Evolutionary conservation across 345 rosid species (phyloP).

Genomic region (Theobroma cacao): DNA sequence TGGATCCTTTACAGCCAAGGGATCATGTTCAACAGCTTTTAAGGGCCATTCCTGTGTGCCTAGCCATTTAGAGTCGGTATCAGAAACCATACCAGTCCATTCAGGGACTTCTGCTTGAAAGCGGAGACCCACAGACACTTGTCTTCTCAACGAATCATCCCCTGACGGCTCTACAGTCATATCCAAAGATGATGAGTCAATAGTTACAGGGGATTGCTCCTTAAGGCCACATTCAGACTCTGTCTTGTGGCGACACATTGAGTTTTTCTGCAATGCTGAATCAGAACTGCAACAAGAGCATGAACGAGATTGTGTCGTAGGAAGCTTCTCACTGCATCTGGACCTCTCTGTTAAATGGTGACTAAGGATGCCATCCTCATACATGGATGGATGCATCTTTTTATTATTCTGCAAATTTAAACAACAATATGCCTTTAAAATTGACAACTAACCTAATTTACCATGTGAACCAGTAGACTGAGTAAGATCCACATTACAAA

Average conservation of each 20-base stretch:
- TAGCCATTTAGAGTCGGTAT: constrained; percentile 67
- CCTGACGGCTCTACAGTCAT: constrained; percentile 6
- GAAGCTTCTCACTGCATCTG: constrained; percentile 31
- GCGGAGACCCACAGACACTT: constrained; percentile 43
- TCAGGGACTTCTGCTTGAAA: constrained; percentile 72
- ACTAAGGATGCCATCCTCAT: constrained; percentile 29
- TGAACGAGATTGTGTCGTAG: constrained; percentile 15
- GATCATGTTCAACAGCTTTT: constrained; percentile 12
- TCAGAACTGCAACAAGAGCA: constrained; percentile 36
- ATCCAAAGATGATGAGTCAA: constrained; percentile 14
- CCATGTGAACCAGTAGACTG: not conserved
- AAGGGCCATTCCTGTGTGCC: constrained; percentile 62
- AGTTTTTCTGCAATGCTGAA: constrained; percentile 26
- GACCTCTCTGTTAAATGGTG: constrained; percentile 31
- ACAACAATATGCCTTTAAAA: constrained; percentile 3
- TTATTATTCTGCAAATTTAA: constrained; percentile 49
- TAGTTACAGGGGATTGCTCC: constrained; percentile 10
- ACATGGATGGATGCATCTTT: constrained; percentile 57
- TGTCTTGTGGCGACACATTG: constrained; percentile 13
- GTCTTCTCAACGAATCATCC: constrained; percentile 19
- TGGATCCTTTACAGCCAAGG: constrained; percentile 24
- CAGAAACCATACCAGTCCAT: constrained; percentile 48
- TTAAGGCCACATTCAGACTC: not conserved
- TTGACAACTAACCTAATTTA: constrained; percentile 5
- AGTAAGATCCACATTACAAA: not conserved